Evolutionary conservation across 306 rosid species (phyloP).

Genomic region (Vigna radiata): DNA sequence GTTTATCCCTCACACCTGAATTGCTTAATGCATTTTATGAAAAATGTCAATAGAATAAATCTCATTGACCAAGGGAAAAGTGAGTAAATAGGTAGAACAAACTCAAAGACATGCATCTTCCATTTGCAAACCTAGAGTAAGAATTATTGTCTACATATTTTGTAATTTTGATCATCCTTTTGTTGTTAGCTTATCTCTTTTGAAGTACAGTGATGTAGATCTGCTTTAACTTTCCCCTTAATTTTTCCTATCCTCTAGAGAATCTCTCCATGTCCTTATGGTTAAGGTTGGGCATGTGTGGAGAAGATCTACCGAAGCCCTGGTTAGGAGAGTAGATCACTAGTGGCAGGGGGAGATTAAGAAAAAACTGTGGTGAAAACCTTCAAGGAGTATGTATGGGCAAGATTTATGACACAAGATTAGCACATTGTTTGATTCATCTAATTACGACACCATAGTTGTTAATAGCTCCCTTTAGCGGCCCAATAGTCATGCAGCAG

Average conservation of each 20-base stretch:
- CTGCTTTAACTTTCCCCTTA: not conserved
- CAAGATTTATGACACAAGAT: too few species aligned
- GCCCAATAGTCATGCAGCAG: too few species aligned
- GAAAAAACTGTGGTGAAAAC: too few species aligned
- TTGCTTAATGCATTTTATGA: slow-evolving; percentile 9
- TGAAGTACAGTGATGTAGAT: too few species aligned
- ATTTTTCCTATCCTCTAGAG: not conserved
- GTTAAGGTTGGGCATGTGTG: not conserved
- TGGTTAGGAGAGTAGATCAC: not conserved
- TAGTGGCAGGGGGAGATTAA: too few species aligned
- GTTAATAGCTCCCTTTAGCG: too few species aligned
- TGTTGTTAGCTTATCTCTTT: not conserved
- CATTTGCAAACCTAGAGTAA: slow-evolving; percentile 12
- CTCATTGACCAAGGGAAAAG: slow-evolving; percentile 21
- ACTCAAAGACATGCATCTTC: slow-evolving; percentile 22
- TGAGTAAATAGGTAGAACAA: not conserved
- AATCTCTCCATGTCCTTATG: not conserved
- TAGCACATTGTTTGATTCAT: too few species aligned
- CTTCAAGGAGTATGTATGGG: too few species aligned
- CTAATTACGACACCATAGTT: too few species aligned
- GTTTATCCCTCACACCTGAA: slow-evolving; percentile 24
- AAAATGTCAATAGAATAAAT: slow-evolving; percentile 22
- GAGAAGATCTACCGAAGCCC: not conserved
- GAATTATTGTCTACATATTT: slow-evolving; percentile 27
- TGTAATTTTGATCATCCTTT: not conserved